Base-by-base conservation (phyloP, 2,329 filamentous ascomycete species). In the Talaromyces sp. region DNA sequence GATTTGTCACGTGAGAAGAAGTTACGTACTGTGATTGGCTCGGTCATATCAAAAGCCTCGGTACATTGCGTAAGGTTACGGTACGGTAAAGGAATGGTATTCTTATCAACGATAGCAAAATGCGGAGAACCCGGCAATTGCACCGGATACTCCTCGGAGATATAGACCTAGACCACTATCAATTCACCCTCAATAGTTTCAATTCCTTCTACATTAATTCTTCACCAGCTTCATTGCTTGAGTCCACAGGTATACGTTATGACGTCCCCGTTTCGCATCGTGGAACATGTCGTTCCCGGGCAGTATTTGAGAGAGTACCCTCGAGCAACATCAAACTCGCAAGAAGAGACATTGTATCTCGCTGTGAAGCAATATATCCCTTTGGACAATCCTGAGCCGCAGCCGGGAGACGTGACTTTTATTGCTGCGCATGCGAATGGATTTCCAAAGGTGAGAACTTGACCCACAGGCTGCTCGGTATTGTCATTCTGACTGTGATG, bases 331-430 rank as follows among this genome's bases (percentile, higher is more conserved):
- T 84, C 88, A 2, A 83, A 85, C 64, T 86, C 85, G 13, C 90
- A 96, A 71, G 90, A 96, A 69, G 90, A 94, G 67, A 82, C 86
- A 6, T 82, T 97, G 3, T 79, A 87, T 62, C 79, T 97, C 5
- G 87, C 88, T 9, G 85, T 97, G 62, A 97, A 97, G 81, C 92
- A 97, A 74, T 98, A 98, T 75, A 90, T 86, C 0, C 93, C 93
- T 1, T 81, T 87, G 63, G 85, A 89, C 73, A 93, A 93, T 71
- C 83, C 82, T 0, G 77, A 81, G 27, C 90, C 92, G 0, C 83
- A 87, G 68, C 85, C 87, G 1, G 91, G 91, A 39, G 91, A 95
- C 76, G 81, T 97, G 9, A 97, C 92, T 22, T 88, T 98, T 66
- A 87, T 98, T 63, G 92, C 86, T 11, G 89, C 90, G 4, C 93